These are phyloP conservation scores for Ensete ventricosum DNA, from an alignment of 176 grass and related monocot species.

Conservation along the genomic window DNA sequence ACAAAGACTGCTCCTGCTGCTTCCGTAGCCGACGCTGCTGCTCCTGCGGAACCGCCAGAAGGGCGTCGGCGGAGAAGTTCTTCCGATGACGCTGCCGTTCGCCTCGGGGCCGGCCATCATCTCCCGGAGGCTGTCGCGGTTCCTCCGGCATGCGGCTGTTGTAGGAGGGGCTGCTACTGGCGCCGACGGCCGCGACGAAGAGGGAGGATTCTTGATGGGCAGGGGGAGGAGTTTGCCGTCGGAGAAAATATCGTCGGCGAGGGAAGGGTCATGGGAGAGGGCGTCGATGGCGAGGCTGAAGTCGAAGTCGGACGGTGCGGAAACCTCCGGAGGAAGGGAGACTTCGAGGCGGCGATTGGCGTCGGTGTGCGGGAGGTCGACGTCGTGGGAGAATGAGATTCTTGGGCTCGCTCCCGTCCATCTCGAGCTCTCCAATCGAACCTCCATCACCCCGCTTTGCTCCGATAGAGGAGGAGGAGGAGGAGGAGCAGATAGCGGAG, in stretches of 20 bases:
- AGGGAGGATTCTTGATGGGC: background rate
- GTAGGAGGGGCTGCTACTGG: background rate
- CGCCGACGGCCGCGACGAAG: background rate
- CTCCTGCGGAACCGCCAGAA: slow-evolving; percentile 1
- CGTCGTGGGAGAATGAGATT: slow-evolving; percentile 12
- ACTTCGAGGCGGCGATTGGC: background rate
- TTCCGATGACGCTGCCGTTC: background rate
- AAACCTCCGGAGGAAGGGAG: background rate
- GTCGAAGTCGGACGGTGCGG: slow-evolving; percentile 7
- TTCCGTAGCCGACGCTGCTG: background rate
- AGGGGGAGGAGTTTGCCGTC: slow-evolving; percentile 19
- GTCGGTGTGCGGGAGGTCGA: background rate
- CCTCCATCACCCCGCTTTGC: too few species aligned
- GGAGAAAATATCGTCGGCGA: slow-evolving; percentile 25
- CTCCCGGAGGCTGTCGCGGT: slow-evolving; percentile 12
- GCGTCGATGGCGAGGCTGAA: slow-evolving; percentile 9
- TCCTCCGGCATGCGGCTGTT: background rate
- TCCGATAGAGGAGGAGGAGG: too few species aligned
- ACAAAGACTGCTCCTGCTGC: background rate
- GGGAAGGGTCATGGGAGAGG: background rate
- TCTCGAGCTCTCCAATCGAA: background rate
- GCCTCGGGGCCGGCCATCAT: background rate
- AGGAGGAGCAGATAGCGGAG: too few species aligned
- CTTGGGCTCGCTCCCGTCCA: background rate
- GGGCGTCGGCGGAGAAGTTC: background rate